Base-by-base conservation (phyloP, 1,284 basidiomycete species). In the Cryptococcus neoformans region DNA sequence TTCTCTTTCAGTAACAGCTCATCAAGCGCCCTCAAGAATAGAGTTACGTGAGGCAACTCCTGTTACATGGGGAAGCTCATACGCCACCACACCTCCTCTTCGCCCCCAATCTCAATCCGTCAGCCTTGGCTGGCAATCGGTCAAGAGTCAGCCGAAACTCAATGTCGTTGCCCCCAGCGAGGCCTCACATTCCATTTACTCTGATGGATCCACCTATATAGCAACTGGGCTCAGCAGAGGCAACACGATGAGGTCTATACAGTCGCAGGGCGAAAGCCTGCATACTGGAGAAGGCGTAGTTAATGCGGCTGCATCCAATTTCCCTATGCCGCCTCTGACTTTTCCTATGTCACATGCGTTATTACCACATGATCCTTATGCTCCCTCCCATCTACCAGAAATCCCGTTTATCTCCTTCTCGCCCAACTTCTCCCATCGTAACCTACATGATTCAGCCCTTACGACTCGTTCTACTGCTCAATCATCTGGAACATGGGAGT, bases 401-500 rank as follows among this genome's bases (percentile, higher is more conserved):
- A 42, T 45, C 14, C 40, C 45, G 39, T 38, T 40, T 14, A 16
- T 48, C 21, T 52, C 55, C 34, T 54, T 54, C 40, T 38, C 49
- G 6, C 48, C 46, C 42, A 9, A n/a, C 17, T 45, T 28, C 37
- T 40, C 1, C 40, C 44, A 3, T 44, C 28, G n/a, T 45, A 48
- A 40, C 47, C 40, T 16, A 46, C 46, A 10, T 46, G 48, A 48
- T n/a, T 42, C 51, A 40, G 46, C 40, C 16, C 50, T 59, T 10
- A 50, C 8, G 49, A 56, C 58, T 16, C 51, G 49, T 14, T 56
- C 58, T 3, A 59, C 58, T 14, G 16, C 47, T 4, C 42, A 56
- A 28, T 59, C 55, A 1, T 57, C 55, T 4, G 59, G 59, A 2
- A 53, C 49, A 17, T 60, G 59, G 59, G 59, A 60, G 44, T 60